Conservation (phyloP, 768 basidiomycete genomes). For the Lactarius pseudohatsudake region DNA sequence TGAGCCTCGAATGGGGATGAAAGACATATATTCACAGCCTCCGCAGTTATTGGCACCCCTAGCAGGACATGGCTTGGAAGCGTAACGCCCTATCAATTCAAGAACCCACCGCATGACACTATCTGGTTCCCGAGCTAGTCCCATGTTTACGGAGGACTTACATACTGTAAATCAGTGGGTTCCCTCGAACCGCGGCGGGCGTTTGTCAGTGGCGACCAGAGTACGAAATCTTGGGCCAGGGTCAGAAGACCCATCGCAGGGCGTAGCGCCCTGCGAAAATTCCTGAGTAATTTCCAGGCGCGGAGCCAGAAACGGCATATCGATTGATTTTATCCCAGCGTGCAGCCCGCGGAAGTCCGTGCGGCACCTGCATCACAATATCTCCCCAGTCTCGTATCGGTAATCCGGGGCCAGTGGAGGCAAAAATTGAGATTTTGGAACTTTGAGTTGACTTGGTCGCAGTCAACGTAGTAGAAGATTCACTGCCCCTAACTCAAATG, state of each 20-base stretch:
- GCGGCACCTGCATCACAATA: no score
- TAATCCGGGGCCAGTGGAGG: no score
- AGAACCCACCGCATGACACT: not conserved
- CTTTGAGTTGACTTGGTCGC: not conserved
- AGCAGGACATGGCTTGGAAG: not conserved
- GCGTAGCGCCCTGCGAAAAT: not conserved
- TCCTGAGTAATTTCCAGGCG: not conserved
- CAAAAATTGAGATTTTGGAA: no score
- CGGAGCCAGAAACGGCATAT: conserved; percentile 9
- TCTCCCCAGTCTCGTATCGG: no score
- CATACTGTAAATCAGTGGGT: not conserved
- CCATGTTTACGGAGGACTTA: no score
- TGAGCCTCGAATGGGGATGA: not conserved
- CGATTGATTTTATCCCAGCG: conserved; percentile 20
- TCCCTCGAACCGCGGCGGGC: not conserved
- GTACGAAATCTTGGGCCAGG: not conserved
- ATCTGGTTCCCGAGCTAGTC: no score
- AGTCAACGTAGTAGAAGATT: not conserved
- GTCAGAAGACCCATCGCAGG: not conserved
- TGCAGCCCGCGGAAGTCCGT: conserved; percentile 14
- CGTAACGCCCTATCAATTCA: not conserved
- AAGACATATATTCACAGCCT: not conserved
- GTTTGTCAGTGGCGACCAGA: not conserved
- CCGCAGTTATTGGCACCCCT: not conserved
- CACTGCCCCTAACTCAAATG: conserved; percentile 44